Evolutionary conservation across 805 yeast genomes (phyloP).

Genomic region (Kuraishia ogatae): DNA sequence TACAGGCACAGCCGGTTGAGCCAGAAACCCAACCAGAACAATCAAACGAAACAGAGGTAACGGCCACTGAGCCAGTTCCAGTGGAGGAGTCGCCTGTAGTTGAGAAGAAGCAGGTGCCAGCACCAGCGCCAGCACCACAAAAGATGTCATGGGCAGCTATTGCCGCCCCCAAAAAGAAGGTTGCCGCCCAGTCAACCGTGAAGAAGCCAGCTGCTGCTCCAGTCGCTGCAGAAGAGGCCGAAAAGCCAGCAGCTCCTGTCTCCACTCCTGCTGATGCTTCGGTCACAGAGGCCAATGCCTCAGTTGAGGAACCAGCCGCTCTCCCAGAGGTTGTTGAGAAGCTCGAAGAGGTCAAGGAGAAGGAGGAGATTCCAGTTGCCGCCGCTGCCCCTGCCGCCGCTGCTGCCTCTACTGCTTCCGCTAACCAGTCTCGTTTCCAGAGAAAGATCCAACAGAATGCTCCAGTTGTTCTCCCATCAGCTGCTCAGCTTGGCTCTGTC

Average conservation of each 20-base stretch:
- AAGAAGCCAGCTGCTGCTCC: background rate
- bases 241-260: conserved; percentile 6
- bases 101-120: conserved; percentile 2
- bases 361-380: conserved; percentile 1
- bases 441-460: conserved; percentile 11
- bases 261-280: conserved; percentile 2
- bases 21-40: background rate
- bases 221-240: conserved; percentile 1
- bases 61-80: background rate
- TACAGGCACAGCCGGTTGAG: background rate
- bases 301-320: conserved; percentile 4
- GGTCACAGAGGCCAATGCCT: conserved; percentile 5
- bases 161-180: conserved; percentile 7
- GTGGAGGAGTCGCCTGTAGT: background rate
- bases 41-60: background rate
- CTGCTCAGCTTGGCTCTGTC: conserved; percentile 31
- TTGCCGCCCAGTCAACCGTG: background rate
- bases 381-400: background rate
- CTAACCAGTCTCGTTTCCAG: background rate
- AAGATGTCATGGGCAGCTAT: conserved; percentile 6
- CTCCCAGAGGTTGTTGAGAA: background rate
- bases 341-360: conserved; percentile 4
- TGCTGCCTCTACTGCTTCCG: conserved; percentile 1
- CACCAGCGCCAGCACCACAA: conserved; percentile 5
- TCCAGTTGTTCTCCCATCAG: conserved; percentile 37